A percentile compares a stretch with the other conserved stretches of the same genome.
phyloP scores from a whole-genome alignment of 768 basidiomycete species.

The Termitomyces sp. region DNA sequence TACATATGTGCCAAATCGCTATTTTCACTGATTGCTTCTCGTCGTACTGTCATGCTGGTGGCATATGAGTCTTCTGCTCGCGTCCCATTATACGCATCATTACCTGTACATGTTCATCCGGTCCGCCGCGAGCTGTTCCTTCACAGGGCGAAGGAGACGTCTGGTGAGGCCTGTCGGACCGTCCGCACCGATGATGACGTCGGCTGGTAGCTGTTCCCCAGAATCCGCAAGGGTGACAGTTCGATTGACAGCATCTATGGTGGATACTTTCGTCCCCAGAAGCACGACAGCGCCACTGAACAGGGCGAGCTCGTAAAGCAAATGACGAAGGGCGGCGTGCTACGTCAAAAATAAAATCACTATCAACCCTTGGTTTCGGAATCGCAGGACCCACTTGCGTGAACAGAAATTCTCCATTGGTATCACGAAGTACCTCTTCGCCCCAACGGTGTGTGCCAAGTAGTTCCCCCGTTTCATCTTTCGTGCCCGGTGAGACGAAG shows the following conservation, averaged over 20 bases:
- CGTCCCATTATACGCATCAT: neutral
- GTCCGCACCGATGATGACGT: conserved; percentile 57
- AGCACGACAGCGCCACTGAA: conserved; percentile 38
- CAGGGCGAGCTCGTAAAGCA: conserved; percentile 42
- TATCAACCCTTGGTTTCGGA: neutral
- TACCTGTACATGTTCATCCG: conserved; percentile 41
- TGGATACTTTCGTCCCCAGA: conserved; percentile 24
- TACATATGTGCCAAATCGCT: conserved; percentile 30
- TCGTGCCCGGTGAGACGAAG: neutral
- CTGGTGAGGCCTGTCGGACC: conserved; percentile 37
- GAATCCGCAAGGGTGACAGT: conserved; percentile 27
- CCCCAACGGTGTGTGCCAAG: conserved; percentile 47
- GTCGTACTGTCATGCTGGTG: conserved; percentile 34
- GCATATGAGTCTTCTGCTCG: neutral
- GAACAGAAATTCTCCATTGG: conserved; percentile 29
- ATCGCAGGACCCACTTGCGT: conserved; percentile 28
- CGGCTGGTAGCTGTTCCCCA: conserved; percentile 38
- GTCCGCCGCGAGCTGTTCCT: conserved; percentile 20
- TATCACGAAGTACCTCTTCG: conserved; percentile 43
- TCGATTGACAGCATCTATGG: conserved; percentile 21
- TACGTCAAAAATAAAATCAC: conserved; percentile 15
- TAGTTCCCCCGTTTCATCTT: conserved; percentile 45
- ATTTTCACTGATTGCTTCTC: conserved; percentile 32
- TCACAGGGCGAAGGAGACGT: conserved; percentile 23
- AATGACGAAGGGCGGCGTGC: conserved; percentile 45